A percentile compares a stretch with the other conserved stretches of the same genome.
These are phyloP conservation scores for Linnemannia schmuckeri DNA, from an alignment of 192 early-diverging fungal species.

Conservation along the genomic window DNA sequence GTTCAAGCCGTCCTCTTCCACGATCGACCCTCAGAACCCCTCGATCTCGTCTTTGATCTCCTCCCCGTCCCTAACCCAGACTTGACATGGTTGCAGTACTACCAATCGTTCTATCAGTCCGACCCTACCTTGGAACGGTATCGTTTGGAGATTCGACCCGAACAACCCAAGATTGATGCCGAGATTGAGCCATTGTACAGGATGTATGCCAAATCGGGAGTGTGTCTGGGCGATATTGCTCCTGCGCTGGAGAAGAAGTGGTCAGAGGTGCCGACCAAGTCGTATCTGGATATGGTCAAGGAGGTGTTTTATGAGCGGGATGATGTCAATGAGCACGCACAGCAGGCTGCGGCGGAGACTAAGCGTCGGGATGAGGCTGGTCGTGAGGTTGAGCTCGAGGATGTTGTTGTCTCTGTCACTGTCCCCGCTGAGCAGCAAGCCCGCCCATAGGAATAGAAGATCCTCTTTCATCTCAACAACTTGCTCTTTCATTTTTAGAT, in stretches of 20 bases:
- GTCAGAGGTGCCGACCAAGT: constrained; percentile 46
- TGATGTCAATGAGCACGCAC: constrained; percentile 34
- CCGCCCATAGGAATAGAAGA: neutral
- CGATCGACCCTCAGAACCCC: constrained; percentile 46
- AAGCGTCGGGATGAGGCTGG: constrained; percentile 34
- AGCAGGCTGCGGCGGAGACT: constrained; percentile 28
- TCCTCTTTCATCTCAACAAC: too few species aligned
- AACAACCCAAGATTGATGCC: constrained; percentile 60
- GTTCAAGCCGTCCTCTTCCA: constrained; percentile 42
- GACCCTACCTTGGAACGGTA: constrained; percentile 55
- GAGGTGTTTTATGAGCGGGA: constrained; percentile 49
- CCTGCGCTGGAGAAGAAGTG: constrained; percentile 59
- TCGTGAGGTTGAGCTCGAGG: constrained; percentile 37
- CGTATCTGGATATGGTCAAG: constrained; percentile 54
- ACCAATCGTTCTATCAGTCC: constrained; percentile 53
- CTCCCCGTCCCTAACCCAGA: constrained; percentile 57
- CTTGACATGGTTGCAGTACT: constrained; percentile 52
- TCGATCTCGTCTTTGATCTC: constrained; percentile 65
- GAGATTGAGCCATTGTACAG: constrained; percentile 55
- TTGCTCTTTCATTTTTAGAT: neutral
- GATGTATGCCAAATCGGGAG: constrained; percentile 59
- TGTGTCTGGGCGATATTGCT: constrained; percentile 56
- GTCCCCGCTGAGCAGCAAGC: neutral
- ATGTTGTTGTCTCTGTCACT: constrained; percentile 37
- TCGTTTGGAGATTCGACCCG: constrained; percentile 60